A percentile compares a stretch with the other conserved stretches of the same genome.
Conservation (phyloP, 2,329 filamentous ascomycete species). For the Pseudogymnoascus pannorum region DNA sequence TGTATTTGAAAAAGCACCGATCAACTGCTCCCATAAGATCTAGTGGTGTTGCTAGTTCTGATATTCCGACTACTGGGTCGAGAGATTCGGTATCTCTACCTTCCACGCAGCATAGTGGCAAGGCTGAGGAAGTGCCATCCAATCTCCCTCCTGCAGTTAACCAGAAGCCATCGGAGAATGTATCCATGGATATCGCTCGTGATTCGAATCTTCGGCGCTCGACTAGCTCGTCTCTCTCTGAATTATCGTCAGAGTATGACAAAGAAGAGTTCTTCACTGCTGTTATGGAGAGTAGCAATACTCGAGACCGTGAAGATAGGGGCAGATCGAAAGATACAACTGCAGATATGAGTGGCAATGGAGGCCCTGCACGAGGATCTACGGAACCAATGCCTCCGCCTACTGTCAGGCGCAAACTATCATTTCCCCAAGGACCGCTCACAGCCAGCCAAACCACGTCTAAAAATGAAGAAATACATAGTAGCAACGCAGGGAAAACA, state of each 20-base stretch:
- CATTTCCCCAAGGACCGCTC: constrained; percentile 1
- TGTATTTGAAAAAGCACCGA: constrained; percentile 1
- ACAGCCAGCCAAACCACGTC: background rate
- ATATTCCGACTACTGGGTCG: background rate
- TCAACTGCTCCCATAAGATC: background rate
- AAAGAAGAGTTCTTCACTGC: constrained; percentile 1
- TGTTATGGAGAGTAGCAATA: background rate
- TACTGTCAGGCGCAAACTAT: background rate
- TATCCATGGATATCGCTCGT: background rate
- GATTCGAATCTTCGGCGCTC: background rate
- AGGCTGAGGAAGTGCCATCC: background rate
- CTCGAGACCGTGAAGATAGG: background rate
- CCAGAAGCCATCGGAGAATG: background rate
- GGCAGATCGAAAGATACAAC: background rate
- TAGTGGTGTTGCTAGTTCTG: background rate
- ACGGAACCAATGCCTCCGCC: background rate
- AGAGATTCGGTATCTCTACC: background rate
- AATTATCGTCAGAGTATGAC: background rate
- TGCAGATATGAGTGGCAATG: background rate
- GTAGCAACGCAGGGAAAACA: background rate
- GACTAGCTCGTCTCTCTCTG: background rate
- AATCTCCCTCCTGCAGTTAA: background rate
- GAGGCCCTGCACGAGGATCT: background rate
- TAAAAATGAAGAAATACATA: background rate
- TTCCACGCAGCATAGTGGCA: constrained; percentile 1